phyloP scores from a whole-genome alignment of 192 early-diverging fungal species.

The Podila epigama region DNA sequence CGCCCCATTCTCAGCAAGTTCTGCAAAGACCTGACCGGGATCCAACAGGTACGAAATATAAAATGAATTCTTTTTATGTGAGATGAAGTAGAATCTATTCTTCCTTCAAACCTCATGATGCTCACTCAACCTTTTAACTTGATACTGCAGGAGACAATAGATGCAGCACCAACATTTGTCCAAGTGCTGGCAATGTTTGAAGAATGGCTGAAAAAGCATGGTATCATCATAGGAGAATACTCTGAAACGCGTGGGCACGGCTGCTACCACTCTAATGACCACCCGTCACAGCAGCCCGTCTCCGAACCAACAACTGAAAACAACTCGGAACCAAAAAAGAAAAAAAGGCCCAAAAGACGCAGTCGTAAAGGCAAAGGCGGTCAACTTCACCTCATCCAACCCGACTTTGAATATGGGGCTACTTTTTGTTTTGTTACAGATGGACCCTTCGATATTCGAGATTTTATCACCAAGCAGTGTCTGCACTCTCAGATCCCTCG shows the following conservation, averaged over 20 bases:
- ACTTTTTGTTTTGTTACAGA: conserved; percentile 47
- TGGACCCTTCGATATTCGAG: conserved; percentile 85
- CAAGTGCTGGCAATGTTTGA: conserved; percentile 41
- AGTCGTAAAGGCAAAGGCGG: background rate
- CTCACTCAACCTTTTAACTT: conserved; percentile 1
- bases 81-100: background rate
- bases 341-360: background rate
- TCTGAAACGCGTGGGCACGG: background rate
- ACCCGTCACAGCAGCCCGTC: background rate
- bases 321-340: too few relatives aligned
- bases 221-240: conserved; percentile 26
- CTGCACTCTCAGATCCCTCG: conserved; percentile 53
- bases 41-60: conserved; percentile 64
- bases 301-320: background rate
- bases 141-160: conserved; percentile 23
- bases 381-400: background rate
- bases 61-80: background rate
- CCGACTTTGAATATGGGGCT: conserved; percentile 28
- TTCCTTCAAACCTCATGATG: background rate
- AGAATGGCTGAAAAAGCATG: conserved; percentile 42
- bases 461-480: conserved; percentile 86
- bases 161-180: conserved; percentile 46
- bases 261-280: background rate
- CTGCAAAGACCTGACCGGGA: conserved; percentile 82
- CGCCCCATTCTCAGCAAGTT: conserved; percentile 77